Conservation (phyloP, 1,139 yeast genomes). For the Magnusiomyces suaveolens region DNA sequence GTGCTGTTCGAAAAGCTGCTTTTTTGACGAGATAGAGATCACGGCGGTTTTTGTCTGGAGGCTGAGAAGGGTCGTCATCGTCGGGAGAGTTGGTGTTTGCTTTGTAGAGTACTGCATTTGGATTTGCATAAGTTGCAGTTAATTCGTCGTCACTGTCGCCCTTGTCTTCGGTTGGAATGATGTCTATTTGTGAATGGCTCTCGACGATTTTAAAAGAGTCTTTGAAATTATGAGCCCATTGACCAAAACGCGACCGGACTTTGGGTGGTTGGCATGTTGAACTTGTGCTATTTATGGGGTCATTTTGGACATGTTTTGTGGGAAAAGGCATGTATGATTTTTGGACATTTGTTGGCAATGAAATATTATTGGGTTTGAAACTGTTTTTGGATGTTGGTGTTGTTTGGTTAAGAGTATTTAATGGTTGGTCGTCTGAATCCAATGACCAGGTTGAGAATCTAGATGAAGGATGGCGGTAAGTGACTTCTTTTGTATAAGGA, state of each 20-base stretch:
- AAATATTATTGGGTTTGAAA: background rate
- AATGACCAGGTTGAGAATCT: background rate
- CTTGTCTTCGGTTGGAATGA: background rate
- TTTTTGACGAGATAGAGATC: conserved; percentile 14
- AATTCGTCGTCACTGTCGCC: background rate
- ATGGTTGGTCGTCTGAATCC: background rate
- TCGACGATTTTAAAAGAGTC: background rate
- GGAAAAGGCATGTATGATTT: background rate
- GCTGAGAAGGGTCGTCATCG: background rate
- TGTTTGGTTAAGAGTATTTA: background rate
- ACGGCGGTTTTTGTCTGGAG: background rate
- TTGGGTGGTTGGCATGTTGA: background rate
- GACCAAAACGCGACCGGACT: background rate
- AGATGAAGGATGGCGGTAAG: background rate
- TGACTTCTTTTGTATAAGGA: background rate
- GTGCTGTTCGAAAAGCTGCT: conserved; percentile 23
- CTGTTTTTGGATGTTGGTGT: background rate
- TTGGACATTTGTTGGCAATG: background rate
- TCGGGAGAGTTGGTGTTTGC: background rate
- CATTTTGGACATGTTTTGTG: background rate
- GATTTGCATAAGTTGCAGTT: background rate
- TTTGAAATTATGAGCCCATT: background rate
- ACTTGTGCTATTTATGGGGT: background rate
- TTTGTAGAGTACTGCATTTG: background rate
- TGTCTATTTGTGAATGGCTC: background rate